phyloP scores from a whole-genome alignment of 305 asterid genomes.

The Fraxinus sp. region DNA sequence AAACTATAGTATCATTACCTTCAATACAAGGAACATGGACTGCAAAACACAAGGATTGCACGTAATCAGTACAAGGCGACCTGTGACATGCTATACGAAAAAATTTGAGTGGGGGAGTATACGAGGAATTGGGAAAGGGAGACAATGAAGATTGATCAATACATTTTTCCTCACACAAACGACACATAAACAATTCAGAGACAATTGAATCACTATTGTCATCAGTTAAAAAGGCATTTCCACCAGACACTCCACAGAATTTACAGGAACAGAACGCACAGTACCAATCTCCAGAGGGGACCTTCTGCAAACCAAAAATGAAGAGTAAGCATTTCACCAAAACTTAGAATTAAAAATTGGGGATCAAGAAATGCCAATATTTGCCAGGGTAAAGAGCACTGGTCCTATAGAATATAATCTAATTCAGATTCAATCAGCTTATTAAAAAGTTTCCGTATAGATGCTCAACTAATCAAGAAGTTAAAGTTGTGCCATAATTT shows the following conservation, averaged over 20 bases:
- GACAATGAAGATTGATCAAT: conserved; percentile 24
- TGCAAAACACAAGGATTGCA: conserved; percentile 38
- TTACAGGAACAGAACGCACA: conserved; percentile 91
- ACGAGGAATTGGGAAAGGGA: conserved; percentile 9
- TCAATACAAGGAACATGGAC: conserved; percentile 65
- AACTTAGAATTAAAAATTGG: conserved; percentile 2
- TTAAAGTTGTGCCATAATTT: not conserved
- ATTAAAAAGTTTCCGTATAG: not conserved
- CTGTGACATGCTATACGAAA: conserved; percentile 7
- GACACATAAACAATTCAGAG: conserved; percentile 55
- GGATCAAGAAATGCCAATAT: conserved; percentile 19
- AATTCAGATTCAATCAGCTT: not conserved
- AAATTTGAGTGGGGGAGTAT: not conserved
- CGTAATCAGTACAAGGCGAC: conserved; percentile 9
- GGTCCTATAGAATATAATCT: not conserved
- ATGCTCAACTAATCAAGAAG: not conserved
- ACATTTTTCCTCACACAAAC: conserved; percentile 87
- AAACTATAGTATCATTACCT: conserved; percentile 39
- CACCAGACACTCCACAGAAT: conserved; percentile 68
- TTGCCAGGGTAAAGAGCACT: conserved; percentile 1
- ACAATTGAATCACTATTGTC: conserved; percentile 31
- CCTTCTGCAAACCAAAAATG: conserved; percentile 38
- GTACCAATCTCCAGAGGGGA: conserved; percentile 90
- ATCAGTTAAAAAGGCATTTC: conserved; percentile 37
- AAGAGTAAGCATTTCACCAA: conserved; percentile 13